These are phyloP conservation scores for Sporisorium exsertum DNA, from an alignment of 1,284 basidiomycete genomes.

Conservation along the genomic window DNA sequence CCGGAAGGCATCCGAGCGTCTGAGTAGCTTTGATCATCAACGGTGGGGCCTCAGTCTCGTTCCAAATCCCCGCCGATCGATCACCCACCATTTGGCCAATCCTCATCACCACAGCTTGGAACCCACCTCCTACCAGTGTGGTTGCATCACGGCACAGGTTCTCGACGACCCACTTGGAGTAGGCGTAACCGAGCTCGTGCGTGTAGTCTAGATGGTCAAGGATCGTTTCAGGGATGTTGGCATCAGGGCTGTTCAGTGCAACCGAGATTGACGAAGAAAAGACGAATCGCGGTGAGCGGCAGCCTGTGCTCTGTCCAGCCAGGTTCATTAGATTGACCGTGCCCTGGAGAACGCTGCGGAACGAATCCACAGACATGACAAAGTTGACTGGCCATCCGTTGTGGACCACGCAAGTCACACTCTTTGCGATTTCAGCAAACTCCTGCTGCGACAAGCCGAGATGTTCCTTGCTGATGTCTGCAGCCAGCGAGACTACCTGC, in stretches of 20 bases:
- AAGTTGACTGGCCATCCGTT: constrained; percentile 61
- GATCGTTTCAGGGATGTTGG: constrained; percentile 71
- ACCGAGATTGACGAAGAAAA: constrained; percentile 75
- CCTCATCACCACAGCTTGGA: constrained; percentile 40
- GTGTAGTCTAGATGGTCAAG: constrained; percentile 70
- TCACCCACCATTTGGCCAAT: constrained; percentile 75
- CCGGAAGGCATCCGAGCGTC: constrained; percentile 72
- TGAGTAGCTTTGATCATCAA: constrained; percentile 72
- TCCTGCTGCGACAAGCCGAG: constrained; percentile 28
- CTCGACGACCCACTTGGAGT: constrained; percentile 76
- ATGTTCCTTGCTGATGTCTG: constrained; percentile 21
- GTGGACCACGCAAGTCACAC: constrained; percentile 48
- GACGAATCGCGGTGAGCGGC: constrained; percentile 72
- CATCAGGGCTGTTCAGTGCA: constrained; percentile 66
- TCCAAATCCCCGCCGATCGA: constrained; percentile 74
- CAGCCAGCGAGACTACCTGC: constrained; percentile 21
- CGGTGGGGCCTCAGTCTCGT: constrained; percentile 73
- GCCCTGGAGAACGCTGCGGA: constrained; percentile 70
- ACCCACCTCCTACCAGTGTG: constrained; percentile 44
- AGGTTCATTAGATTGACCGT: constrained; percentile 75
- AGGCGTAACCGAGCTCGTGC: constrained; percentile 74
- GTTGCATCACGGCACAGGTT: constrained; percentile 73
- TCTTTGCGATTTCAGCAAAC: constrained; percentile 17
- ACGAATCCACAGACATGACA: constrained; percentile 49
- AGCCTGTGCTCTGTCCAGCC: constrained; percentile 71